A percentile compares a stretch with the other conserved stretches of the same genome.
These are phyloP conservation scores for Porpolomopsis calyptriformis DNA, from an alignment of 768 basidiomycete genomes.

Conservation along the genomic window DNA sequence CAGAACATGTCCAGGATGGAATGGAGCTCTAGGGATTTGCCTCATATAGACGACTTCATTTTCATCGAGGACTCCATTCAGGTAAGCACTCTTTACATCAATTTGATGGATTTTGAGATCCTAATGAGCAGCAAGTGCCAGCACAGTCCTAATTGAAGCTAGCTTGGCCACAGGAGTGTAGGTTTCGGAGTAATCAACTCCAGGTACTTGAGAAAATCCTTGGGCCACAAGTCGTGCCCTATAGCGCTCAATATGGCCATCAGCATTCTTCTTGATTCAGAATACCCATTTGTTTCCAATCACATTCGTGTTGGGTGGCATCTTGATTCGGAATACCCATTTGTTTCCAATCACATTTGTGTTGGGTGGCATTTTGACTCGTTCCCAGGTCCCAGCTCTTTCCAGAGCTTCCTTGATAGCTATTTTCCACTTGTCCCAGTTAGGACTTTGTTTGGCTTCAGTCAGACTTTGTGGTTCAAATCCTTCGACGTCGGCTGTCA, in stretches of 20 bases:
- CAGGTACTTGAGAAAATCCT: no score
- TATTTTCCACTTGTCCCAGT: no score
- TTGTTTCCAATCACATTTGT: conserved; percentile 24
- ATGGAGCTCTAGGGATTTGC: conserved; percentile 19
- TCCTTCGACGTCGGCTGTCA: no score
- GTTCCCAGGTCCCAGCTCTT: conserved; percentile 24
- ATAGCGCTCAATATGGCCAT: conserved; percentile 17
- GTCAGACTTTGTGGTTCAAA: no score
- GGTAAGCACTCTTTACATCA: conserved; percentile 31
- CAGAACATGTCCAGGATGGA: conserved; percentile 19
- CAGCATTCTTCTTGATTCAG: conserved; percentile 19
- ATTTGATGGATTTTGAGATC: conserved; percentile 30
- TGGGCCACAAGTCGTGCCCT: conserved; percentile 33
- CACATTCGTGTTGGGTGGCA: no score
- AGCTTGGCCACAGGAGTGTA: conserved; percentile 29
- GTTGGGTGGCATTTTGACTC: no score
- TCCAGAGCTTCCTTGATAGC: no score
- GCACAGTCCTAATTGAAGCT: conserved; percentile 28
- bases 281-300: conserved; percentile 23
- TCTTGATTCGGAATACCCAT: conserved; percentile 22
- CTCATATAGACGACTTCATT: conserved; percentile 24
- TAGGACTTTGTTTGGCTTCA: no score
- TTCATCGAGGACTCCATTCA: conserved; percentile 20
- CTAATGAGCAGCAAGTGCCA: conserved; percentile 23
- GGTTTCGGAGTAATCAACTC: conserved; percentile 17